Conservation (phyloP, 1,139 yeast genomes). For the Geotrichum australiense region DNA sequence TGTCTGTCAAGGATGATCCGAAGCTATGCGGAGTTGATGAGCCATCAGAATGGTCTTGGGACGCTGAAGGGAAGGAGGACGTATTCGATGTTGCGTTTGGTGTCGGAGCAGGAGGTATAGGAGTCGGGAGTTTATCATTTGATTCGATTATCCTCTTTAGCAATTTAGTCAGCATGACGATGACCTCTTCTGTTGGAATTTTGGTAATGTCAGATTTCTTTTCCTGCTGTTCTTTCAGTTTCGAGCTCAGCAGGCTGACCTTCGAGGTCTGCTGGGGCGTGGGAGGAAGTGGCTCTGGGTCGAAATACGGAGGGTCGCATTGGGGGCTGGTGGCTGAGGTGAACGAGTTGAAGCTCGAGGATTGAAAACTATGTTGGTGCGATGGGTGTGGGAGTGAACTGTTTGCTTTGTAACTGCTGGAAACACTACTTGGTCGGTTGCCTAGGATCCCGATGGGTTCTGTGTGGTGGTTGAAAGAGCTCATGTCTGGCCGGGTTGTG, state of each 20-base stretch:
- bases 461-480: conserved; percentile 2
- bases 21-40: conserved; percentile 25
- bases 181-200: conserved; percentile 72
- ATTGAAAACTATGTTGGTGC: conserved; percentile 5
- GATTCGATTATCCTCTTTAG: conserved; percentile 84
- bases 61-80: conserved; percentile 1
- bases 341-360: conserved; percentile 1
- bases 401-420: conserved; percentile 2
- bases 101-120: conserved; percentile 42
- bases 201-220: conserved; percentile 72
- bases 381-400: background rate
- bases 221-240: conserved; percentile 5
- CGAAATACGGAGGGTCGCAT: conserved; percentile 3
- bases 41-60: background rate
- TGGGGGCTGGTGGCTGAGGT: conserved; percentile 4
- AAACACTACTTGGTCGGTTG: conserved; percentile 4
- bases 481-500: no score
- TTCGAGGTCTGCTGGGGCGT: background rate
- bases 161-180: conserved; percentile 77
- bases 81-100: conserved; percentile 1
- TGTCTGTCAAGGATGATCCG: conserved; percentile 20
- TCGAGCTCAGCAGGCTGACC: conserved; percentile 2
- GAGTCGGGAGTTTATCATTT: conserved; percentile 79
- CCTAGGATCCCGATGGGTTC: conserved; percentile 6
- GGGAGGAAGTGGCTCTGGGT: no score